Conservation (phyloP, 2,329 filamentous ascomycete genomes). For the Ascochyta koolunga region DNA sequence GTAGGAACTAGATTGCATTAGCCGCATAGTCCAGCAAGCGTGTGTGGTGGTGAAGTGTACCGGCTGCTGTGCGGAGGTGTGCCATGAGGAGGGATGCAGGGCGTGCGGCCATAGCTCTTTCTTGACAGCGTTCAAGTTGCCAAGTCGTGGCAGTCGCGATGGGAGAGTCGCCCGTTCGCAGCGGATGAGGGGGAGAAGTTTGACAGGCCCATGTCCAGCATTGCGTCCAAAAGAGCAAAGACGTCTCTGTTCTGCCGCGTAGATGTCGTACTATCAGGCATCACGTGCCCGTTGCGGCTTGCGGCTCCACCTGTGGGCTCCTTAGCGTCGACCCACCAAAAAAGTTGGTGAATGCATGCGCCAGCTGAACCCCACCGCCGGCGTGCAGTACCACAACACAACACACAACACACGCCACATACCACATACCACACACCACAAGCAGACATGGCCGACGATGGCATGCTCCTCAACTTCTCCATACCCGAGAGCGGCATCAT, state of each 20-base stretch:
- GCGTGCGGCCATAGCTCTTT: conserved; percentile 21
- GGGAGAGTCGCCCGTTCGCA: conserved; percentile 8
- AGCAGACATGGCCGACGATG: conserved; percentile 83
- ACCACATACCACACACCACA: not conserved
- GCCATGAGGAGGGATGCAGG: conserved; percentile 34
- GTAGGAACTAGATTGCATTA: conserved; percentile 22
- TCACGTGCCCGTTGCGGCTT: conserved; percentile 17
- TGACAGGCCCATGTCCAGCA: conserved; percentile 5
- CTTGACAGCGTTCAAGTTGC: conserved; percentile 3
- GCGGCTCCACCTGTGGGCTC: not conserved
- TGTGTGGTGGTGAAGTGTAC: conserved; percentile 16
- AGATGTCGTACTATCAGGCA: conserved; percentile 9
- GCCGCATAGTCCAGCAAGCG: conserved; percentile 18
- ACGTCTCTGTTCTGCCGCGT: conserved; percentile 20
- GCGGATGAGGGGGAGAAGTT: conserved; percentile 13
- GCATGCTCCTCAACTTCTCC: conserved; percentile 92
- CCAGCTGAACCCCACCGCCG: conserved; percentile 1
- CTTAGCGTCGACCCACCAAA: conserved; percentile 22
- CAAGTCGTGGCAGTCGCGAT: conserved; percentile 6
- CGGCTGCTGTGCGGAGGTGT: conserved; percentile 23
- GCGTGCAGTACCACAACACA: conserved; percentile 3
- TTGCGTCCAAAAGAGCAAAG: conserved; percentile 24
- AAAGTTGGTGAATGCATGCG: conserved; percentile 20
- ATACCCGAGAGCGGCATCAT: conserved; percentile 71
- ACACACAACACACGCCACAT: not conserved